Evolutionary conservation across 495 filamentous ascomycete genomes (phyloP).

Genomic region (Penicillium taxi): DNA sequence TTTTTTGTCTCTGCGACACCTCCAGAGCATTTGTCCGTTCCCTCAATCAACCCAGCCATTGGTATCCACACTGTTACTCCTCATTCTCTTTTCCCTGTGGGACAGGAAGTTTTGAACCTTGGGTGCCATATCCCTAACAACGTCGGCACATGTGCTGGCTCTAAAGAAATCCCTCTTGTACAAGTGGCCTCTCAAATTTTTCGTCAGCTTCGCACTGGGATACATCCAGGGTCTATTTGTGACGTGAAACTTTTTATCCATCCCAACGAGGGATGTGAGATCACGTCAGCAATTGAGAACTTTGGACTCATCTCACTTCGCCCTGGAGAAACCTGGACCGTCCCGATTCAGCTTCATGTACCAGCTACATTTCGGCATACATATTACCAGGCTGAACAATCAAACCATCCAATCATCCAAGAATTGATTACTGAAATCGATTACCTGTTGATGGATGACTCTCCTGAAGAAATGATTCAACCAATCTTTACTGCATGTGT

Average conservation of each 20-base stretch:
- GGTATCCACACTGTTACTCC: constrained; percentile 23
- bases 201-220: constrained; percentile 19
- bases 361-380: constrained; percentile 4
- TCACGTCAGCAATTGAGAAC: constrained; percentile 7
- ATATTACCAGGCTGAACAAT: not conserved
- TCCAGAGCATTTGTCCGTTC: constrained; percentile 6
- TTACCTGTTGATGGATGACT: constrained; percentile 9
- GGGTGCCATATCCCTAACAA: constrained; percentile 23
- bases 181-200: constrained; percentile 14
- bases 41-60: constrained; percentile 15
- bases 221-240: constrained; percentile 13
- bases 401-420: constrained; percentile 5
- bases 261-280: constrained; percentile 9
- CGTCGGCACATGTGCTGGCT: not conserved
- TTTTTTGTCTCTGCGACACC: constrained; percentile 14
- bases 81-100: constrained; percentile 8
- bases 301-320: constrained; percentile 10
- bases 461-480: constrained; percentile 8
- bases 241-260: constrained; percentile 10
- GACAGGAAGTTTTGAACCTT: not conserved
- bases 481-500: constrained; percentile 14
- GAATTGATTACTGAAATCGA: constrained; percentile 16
- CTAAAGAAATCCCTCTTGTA: constrained; percentile 9
- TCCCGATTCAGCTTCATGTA: constrained; percentile 12
- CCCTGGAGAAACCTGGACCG: constrained; percentile 19